These are phyloP conservation scores for Microdochium trichocladiopsis DNA, from an alignment of 2,329 filamentous ascomycete genomes.

Conservation along the genomic window DNA sequence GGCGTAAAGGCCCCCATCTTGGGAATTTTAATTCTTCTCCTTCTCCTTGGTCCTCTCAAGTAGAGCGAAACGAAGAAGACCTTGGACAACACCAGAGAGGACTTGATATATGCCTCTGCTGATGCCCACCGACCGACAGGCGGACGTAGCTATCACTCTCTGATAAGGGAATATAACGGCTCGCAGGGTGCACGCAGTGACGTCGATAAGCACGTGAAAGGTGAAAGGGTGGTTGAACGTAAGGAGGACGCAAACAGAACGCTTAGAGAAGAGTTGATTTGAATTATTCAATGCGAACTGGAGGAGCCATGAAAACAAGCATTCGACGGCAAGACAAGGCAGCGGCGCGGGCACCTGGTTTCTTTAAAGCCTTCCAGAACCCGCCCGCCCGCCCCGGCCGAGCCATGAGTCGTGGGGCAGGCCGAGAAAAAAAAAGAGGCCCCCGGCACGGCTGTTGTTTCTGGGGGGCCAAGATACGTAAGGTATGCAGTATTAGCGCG, in stretches of 20 bases:
- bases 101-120: no score
- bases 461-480: background rate
- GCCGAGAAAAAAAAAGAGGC: background rate
- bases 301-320: no score
- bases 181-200: no score
- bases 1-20: slow-evolving; percentile 7
- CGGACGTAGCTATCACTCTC: no score
- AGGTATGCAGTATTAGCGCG: background rate
- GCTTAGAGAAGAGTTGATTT: background rate
- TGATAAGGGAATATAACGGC: no score
- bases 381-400: background rate
- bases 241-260: background rate
- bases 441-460: background rate
- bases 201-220: background rate
- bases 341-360: background rate
- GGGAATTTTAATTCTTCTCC: no score
- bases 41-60: no score
- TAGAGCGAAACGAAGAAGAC: no score
- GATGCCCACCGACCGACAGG: no score
- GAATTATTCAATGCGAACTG: background rate
- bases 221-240: no score
- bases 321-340: background rate
- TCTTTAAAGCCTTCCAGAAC: background rate
- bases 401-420: background rate
- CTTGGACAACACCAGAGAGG: no score